Conservation (phyloP, 495 filamentous ascomycete genomes). For the Pseudomonodictys pantanalensis region DNA sequence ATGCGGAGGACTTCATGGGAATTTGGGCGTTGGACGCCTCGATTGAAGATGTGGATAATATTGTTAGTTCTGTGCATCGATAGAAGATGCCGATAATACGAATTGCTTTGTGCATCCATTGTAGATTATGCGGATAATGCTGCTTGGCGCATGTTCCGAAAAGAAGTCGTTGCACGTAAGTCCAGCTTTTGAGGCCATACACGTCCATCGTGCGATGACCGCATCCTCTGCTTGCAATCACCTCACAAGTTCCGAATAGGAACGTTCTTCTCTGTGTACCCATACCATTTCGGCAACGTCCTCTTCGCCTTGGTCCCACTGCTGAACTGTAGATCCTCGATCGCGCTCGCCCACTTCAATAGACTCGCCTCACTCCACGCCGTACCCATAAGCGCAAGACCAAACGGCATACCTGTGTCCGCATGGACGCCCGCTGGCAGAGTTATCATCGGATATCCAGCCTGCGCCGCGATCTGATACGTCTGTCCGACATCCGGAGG, state of each 20-base stretch:
- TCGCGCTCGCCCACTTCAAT: conserved; percentile 64
- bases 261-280: conserved; percentile 51
- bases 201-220: too few species aligned
- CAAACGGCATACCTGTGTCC: conserved; percentile 65
- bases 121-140: too few species aligned
- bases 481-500: conserved; percentile 65
- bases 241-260: conserved; percentile 43
- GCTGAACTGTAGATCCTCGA: conserved; percentile 59
- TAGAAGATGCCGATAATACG: too few species aligned
- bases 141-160: too few species aligned
- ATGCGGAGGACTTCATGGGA: too few species aligned
- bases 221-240: too few species aligned
- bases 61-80: too few species aligned
- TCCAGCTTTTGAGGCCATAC: too few species aligned
- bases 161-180: too few species aligned
- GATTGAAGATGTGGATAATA: too few species aligned
- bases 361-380: conserved; percentile 62
- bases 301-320: conserved; percentile 44
- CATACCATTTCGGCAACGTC: conserved; percentile 52
- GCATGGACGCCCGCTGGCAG: conserved; percentile 57
- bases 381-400: conserved; percentile 63
- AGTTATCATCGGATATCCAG: conserved; percentile 69
- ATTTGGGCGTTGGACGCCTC: too few species aligned
- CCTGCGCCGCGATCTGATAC: conserved; percentile 53
- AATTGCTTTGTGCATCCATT: too few species aligned